phyloP scores from a whole-genome alignment of 768 basidiomycete genomes.

The Naganishia antarctica region DNA sequence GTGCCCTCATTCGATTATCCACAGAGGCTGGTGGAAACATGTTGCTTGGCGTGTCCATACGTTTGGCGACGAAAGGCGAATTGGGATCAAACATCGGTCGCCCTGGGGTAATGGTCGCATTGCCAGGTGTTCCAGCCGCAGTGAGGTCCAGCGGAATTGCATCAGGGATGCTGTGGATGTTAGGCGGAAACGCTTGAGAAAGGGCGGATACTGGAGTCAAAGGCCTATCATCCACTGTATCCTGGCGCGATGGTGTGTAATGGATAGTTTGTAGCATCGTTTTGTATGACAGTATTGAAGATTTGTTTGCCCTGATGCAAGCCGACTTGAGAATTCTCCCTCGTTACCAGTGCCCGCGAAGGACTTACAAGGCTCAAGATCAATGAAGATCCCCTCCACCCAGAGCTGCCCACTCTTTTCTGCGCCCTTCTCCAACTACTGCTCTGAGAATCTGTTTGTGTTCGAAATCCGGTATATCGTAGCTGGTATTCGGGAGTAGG shows the following conservation, averaged over 20 bases:
- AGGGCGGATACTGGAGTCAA: constrained; percentile 7
- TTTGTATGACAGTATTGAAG: too few species aligned
- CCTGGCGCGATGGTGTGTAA: background rate
- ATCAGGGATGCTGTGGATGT: background rate
- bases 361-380: background rate
- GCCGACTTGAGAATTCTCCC: too few species aligned
- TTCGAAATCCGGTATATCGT: too few species aligned
- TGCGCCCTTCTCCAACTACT: too few species aligned
- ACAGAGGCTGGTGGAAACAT: constrained; percentile 21
- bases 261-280: background rate
- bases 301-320: too few species aligned
- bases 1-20: constrained; percentile 36
- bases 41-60: constrained; percentile 4
- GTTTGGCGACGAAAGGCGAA: constrained; percentile 33
- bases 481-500: too few species aligned
- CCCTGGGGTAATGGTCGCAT: constrained; percentile 17
- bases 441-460: too few species aligned
- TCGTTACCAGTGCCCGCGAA: too few species aligned
- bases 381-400: too few species aligned
- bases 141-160: constrained; percentile 3
- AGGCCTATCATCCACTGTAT: background rate
- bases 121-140: background rate
- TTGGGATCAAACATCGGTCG: constrained; percentile 31
- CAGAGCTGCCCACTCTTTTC: too few species aligned
- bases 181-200: constrained; percentile 8